These are phyloP conservation scores for Colletotrichum horii DNA, from an alignment of 2,329 filamentous ascomycete species.

Conservation along the genomic window DNA sequence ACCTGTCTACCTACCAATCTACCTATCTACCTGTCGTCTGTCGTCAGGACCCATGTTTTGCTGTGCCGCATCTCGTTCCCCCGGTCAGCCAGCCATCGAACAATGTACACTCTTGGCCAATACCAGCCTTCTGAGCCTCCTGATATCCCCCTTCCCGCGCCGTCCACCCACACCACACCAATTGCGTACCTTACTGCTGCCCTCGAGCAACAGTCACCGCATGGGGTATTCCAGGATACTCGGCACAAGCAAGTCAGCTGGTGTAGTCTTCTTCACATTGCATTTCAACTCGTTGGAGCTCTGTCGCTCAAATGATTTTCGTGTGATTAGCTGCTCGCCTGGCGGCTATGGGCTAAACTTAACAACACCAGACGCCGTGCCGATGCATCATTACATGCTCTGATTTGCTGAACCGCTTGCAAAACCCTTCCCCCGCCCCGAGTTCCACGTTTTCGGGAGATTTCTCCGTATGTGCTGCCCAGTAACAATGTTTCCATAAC, in stretches of 20 bases:
- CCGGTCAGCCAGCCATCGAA: background rate
- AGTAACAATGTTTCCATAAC: constrained; percentile 8
- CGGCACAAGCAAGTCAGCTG: background rate
- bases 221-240: background rate
- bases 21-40: background rate
- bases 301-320: background rate
- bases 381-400: constrained; percentile 18
- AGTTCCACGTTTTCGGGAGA: background rate
- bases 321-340: constrained; percentile 9
- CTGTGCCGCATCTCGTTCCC: background rate
- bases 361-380: constrained; percentile 22
- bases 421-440: background rate
- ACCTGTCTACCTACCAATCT: too few species aligned
- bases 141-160: background rate
- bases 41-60: constrained; percentile 11
- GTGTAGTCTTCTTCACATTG: background rate
- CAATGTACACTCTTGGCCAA: background rate
- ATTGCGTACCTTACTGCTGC: background rate
- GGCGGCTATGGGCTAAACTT: constrained; percentile 21
- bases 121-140: background rate
- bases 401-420: constrained; percentile 13
- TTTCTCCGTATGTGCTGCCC: background rate
- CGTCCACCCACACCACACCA: background rate
- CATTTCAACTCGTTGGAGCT: background rate
- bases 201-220: background rate